Evolutionary conservation across 192 early-diverging fungal genomes (phyloP).

Genomic region (Ramicandelaber brevisporus): DNA sequence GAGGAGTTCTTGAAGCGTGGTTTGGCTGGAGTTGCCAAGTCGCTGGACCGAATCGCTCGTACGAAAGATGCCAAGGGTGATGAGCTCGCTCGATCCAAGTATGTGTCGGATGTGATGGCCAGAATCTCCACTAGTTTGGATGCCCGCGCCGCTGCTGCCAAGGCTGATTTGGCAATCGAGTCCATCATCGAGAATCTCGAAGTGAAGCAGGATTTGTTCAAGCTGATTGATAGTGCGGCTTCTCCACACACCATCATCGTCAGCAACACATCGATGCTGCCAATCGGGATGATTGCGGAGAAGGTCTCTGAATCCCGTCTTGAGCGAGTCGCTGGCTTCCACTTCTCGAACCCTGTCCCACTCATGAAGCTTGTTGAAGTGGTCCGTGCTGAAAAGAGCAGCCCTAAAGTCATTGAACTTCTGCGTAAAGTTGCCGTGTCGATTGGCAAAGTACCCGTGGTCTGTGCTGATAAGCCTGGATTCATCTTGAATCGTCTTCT

Average conservation of each 20-base stretch:
- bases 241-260: conserved; percentile 41
- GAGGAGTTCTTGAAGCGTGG: conserved; percentile 35
- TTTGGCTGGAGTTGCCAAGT: conserved; percentile 36
- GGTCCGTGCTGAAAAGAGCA: conserved; percentile 14
- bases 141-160: conserved; percentile 18
- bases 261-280: conserved; percentile 61
- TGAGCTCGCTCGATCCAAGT: conserved; percentile 17
- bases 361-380: conserved; percentile 42
- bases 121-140: conserved; percentile 33
- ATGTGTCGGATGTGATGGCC: conserved; percentile 30
- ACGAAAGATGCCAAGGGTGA: conserved; percentile 50
- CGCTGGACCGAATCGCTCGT: conserved; percentile 48
- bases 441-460: conserved; percentile 29
- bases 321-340: conserved; percentile 22
- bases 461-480: conserved; percentile 35
- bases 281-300: conserved; percentile 46
- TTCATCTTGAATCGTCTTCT: conserved; percentile 36
- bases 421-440: conserved; percentile 14
- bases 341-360: conserved; percentile 41
- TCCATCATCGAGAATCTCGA: conserved; percentile 71
- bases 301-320: too few species aligned
- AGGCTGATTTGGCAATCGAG: conserved; percentile 53
- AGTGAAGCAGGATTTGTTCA: conserved; percentile 49
- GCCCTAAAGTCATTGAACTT: conserved; percentile 9
- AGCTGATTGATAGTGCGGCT: conserved; percentile 33